These are phyloP conservation scores for Tolypocladium endophyticum DNA, from an alignment of 2,329 filamentous ascomycete genomes.

Conservation along the genomic window DNA sequence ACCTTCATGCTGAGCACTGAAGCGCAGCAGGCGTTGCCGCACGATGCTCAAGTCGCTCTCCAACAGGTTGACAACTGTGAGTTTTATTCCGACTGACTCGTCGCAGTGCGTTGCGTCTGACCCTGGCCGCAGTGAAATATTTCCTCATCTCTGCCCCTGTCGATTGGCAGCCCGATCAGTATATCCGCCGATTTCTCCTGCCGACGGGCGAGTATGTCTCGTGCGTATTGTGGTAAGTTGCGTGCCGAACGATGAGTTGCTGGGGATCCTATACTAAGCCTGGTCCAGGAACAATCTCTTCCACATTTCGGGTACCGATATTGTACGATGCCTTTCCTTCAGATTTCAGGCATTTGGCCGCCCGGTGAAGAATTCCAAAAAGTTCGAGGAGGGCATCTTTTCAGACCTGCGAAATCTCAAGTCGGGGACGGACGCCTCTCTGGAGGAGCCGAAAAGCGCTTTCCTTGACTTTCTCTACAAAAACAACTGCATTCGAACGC, in stretches of 20 bases:
- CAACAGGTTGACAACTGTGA: constrained; percentile 97
- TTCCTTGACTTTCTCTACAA: constrained; percentile 99
- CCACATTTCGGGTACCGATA: constrained; percentile 97
- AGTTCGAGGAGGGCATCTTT: constrained; percentile 99
- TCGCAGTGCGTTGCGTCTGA: neutral
- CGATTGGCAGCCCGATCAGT: constrained; percentile 94
- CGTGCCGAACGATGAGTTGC: neutral
- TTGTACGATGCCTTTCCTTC: constrained; percentile 95
- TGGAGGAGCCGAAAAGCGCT: constrained; percentile 96
- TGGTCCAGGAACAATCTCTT: constrained; percentile 72
- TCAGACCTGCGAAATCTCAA: constrained; percentile 97
- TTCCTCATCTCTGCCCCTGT: constrained; percentile 98
- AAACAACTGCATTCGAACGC: constrained; percentile 99
- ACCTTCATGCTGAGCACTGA: constrained; percentile 98
- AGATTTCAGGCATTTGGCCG: constrained; percentile 97
- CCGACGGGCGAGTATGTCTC: constrained; percentile 98
- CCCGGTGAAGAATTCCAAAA: constrained; percentile 98
- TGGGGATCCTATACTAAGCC: neutral
- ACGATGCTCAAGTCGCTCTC: constrained; percentile 91
- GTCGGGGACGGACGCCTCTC: constrained; percentile 92
- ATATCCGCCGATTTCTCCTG: constrained; percentile 88
- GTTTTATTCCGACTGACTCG: constrained; percentile 20
- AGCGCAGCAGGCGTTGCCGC: constrained; percentile 89
- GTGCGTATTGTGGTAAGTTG: constrained; percentile 74
- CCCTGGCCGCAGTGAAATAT: constrained; percentile 69